phyloP scores from a whole-genome alignment of 768 basidiomycete species.

The Collybia sordida region DNA sequence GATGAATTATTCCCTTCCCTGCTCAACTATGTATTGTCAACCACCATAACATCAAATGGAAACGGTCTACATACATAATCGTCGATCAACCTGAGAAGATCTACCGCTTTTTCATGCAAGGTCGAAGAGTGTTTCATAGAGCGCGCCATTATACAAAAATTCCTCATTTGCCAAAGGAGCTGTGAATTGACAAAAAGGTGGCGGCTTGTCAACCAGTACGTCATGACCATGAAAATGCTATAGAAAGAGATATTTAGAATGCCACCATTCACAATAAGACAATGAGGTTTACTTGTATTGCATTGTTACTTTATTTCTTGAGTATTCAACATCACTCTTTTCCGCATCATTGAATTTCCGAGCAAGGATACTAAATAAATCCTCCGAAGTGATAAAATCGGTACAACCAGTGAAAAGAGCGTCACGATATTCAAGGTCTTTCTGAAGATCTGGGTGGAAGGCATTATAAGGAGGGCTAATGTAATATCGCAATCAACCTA shows the following conservation, averaged over 20 bases:
- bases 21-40: conserved; percentile 6
- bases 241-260: not conserved
- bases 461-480: not conserved
- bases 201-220: conserved; percentile 32
- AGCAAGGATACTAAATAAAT: conserved; percentile 34
- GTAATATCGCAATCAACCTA: conserved; percentile 16
- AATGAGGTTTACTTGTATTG: conserved; percentile 35
- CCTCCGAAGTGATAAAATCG: conserved; percentile 41
- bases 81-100: conserved; percentile 28
- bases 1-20: conserved; percentile 4
- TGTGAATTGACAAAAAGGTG: conserved; percentile 27
- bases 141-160: conserved; percentile 30
- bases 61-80: conserved; percentile 19
- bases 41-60: too few species aligned
- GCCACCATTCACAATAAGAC: not conserved
- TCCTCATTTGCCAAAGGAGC: conserved; percentile 33
- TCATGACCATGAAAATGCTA: conserved; percentile 36
- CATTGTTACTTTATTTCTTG: conserved; percentile 26
- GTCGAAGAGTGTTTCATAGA: conserved; percentile 24
- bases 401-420: conserved; percentile 40
- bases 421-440: conserved; percentile 37
- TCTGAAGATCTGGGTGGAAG: conserved; percentile 23
- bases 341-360: conserved; percentile 36
- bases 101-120: conserved; percentile 31
- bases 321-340: conserved; percentile 9